Percentiles rank a stretch among this genome's conserved stretches.
Conservation (phyloP, 2,329 filamentous ascomycete species). For the Dactylellina drechsleri region DNA sequence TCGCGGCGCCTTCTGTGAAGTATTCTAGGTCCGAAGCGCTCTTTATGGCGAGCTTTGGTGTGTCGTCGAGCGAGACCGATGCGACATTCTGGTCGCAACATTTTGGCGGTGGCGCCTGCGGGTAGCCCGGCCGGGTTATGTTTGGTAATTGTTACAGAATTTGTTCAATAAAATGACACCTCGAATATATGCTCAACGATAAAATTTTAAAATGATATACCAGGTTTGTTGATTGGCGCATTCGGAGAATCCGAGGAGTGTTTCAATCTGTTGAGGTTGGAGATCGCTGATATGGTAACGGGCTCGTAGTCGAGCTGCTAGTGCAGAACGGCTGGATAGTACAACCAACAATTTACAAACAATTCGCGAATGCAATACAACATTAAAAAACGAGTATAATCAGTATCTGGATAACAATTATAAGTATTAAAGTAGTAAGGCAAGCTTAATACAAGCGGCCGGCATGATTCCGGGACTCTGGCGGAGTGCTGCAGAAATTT, state of each 20-base stretch:
- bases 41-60: conserved; percentile 37
- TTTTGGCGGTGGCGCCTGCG: neutral
- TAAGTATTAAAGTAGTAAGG: neutral
- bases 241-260: too few species aligned
- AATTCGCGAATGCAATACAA: too few species aligned
- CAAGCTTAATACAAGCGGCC: neutral
- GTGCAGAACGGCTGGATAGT: too few species aligned
- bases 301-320: too few species aligned
- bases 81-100: conserved; percentile 37
- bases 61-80: conserved; percentile 28
- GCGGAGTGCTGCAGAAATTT: conserved; percentile 9
- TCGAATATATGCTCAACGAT: too few species aligned
- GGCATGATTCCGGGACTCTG: conserved; percentile 4
- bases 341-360: too few species aligned
- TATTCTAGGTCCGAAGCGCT: conserved; percentile 58
- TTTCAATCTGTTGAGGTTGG: too few species aligned
- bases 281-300: too few species aligned
- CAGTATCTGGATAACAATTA: neutral
- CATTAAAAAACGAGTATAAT: neutral
- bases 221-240: too few species aligned
- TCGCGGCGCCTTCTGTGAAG: conserved; percentile 57
- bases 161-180: too few species aligned
- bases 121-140: neutral
- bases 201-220: too few species aligned
- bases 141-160: neutral